A percentile compares a stretch with the other conserved stretches of the same genome.
Evolutionary conservation across 1,284 basidiomycete genomes (phyloP).

Genomic region (Fomitopsis schrenkii): DNA sequence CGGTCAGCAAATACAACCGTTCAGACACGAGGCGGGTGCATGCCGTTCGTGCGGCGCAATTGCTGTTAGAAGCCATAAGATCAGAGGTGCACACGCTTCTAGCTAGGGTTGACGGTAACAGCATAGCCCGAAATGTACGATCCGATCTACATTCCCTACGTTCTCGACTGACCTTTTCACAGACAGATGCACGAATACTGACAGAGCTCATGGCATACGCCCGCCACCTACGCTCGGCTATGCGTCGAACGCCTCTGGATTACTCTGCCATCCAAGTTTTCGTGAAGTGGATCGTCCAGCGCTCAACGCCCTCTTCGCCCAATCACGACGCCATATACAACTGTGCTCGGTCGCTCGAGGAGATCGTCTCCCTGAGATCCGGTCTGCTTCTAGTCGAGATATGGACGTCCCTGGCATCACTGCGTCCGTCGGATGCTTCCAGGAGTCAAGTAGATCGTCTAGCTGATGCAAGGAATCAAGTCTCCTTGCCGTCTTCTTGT

Average conservation of each 20-base stretch:
- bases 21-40: not conserved
- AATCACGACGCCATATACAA: not conserved
- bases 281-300: conserved; percentile 6
- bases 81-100: not conserved
- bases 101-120: too few species aligned
- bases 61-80: not conserved
- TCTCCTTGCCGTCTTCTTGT: not conserved
- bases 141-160: not conserved
- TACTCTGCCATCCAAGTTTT: conserved; percentile 18
- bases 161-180: not conserved
- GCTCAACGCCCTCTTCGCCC: not conserved
- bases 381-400: conserved; percentile 16
- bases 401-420: conserved; percentile 11
- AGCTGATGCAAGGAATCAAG: conserved; percentile 26
- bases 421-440: not conserved
- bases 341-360: conserved; percentile 4
- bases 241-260: conserved; percentile 9
- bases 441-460: conserved; percentile 7
- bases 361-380: conserved; percentile 13
- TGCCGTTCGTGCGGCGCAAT: not conserved
- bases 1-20: not conserved
- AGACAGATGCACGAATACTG: not conserved
- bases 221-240: not conserved
- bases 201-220: not conserved
- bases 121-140: not conserved